These are phyloP conservation scores for Triadica sebifera DNA, from an alignment of 345 rosid genomes.

Conservation along the genomic window DNA sequence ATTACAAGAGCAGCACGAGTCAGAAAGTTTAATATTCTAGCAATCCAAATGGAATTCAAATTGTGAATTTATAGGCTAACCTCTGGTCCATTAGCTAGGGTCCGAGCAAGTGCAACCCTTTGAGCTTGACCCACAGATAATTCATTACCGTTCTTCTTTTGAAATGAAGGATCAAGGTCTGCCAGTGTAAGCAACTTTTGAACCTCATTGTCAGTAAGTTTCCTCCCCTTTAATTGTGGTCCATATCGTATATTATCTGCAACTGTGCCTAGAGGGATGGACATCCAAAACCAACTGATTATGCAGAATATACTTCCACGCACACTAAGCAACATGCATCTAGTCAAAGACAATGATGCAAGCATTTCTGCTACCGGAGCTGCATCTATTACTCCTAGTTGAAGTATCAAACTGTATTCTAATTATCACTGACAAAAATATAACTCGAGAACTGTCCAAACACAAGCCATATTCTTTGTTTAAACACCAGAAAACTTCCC, in stretches of 20 bases:
- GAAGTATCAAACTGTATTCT: not conserved
- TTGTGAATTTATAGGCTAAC: constrained; percentile 20
- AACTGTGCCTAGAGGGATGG: constrained; percentile 52
- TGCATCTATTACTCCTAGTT: not conserved
- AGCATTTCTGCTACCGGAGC: not conserved
- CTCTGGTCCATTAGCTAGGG: constrained; percentile 84
- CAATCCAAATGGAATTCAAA: not conserved
- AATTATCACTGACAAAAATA: not conserved
- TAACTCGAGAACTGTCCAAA: too few relatives aligned
- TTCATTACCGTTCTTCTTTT: constrained; percentile 50
- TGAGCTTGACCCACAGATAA: constrained; percentile 91
- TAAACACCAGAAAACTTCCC: not conserved
- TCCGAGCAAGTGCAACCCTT: constrained; percentile 89
- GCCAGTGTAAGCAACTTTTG: constrained; percentile 62
- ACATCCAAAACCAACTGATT: not conserved
- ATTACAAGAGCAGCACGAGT: not conserved
- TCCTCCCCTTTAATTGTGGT: constrained; percentile 68
- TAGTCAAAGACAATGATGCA: not conserved
- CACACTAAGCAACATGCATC: not conserved
- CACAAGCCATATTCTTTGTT: not conserved
- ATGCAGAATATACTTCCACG: not conserved
- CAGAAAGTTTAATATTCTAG: not conserved
- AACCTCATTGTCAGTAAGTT: constrained; percentile 52
- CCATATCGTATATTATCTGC: constrained; percentile 82
- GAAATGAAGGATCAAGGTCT: constrained; percentile 63